Base-by-base conservation (phyloP, 306 rosid species). In the Oxytropis ochrocephala region DNA sequence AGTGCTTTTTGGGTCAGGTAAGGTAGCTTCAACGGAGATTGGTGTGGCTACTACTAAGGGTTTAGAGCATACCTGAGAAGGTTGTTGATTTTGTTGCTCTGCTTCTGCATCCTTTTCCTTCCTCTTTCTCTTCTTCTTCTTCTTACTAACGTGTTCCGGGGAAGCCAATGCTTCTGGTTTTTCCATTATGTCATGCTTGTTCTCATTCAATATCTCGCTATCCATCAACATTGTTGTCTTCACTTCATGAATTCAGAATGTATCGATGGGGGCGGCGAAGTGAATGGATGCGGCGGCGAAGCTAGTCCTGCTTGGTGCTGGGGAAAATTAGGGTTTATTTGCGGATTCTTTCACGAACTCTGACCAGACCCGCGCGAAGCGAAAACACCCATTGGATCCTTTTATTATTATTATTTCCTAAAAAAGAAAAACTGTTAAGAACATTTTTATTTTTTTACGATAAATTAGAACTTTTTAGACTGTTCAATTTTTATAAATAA, bases 1-100 rank as follows among this genome's bases (percentile, higher is more conserved):
- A 5, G 82, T 75, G 73, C 75, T 83, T 75, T 81, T 72, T 27
- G 83, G 80, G 47, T 82, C 86, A 14, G 80, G 80, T 41, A 63
- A 30, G 75, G 78, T 27, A 30, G 11, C 21, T 57, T 24, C 39
- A 17, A 10, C 5, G 32, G 64, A 21, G 12, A 52, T 53, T 5
- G 24, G 8, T 10, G 72, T 13, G 13, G 5, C 21, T 8, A 27
- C 63, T 62, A 21, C 8, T 12, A 36, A 13, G 72, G 72, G 54
- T 11, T 43, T 30, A 53, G 72, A 50, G 35, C 59, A 43, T 69
- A 70, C 72, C 38, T 53, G 39, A 38, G 7, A 42, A 36, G 30
- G 30, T 5, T 18, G 58, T 27, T 7, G 11, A 11, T 43, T 62
- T n/a, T 79, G 13, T 18, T 79, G 13, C 16, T 78, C 75, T 8